phyloP scores from a whole-genome alignment of 768 basidiomycete species.

The Cyclocybe aegerita region DNA sequence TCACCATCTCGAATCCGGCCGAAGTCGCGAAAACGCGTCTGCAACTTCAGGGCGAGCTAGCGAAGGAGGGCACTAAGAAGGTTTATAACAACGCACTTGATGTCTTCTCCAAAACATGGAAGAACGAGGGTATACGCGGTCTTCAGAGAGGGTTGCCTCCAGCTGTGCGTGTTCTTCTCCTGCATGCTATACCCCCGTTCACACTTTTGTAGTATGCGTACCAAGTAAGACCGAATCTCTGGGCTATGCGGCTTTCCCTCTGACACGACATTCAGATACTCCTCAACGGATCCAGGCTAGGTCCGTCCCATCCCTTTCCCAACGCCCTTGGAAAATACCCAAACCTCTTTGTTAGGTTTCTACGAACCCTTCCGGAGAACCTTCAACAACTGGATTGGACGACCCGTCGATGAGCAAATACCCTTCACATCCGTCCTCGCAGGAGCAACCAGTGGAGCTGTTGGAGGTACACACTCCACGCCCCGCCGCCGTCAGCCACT shows the following conservation, averaged over 20 bases:
- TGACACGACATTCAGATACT: constrained; percentile 57
- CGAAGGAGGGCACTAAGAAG: constrained; percentile 65
- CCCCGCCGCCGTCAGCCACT: background rate
- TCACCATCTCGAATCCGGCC: constrained; percentile 77
- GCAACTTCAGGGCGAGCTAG: constrained; percentile 94
- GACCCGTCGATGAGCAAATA: constrained; percentile 60
- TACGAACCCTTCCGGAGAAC: constrained; percentile 87
- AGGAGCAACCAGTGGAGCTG: constrained; percentile 86
- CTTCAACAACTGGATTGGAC: constrained; percentile 70
- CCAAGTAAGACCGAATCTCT: constrained; percentile 62
- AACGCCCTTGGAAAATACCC: no score
- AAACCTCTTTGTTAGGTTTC: constrained; percentile 57
- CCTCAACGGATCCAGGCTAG: constrained; percentile 88
- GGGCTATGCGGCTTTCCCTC: no score
- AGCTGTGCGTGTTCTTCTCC: constrained; percentile 58
- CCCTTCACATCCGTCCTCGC: constrained; percentile 79
- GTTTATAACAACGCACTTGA: constrained; percentile 91
- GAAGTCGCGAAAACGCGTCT: constrained; percentile 93
- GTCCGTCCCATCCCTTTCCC: constrained; percentile 34
- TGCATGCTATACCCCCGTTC: background rate
- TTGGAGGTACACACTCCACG: constrained; percentile 64
- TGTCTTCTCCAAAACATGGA: constrained; percentile 84
- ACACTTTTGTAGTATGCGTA: constrained; percentile 69
- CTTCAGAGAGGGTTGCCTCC: constrained; percentile 89
- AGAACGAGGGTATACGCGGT: constrained; percentile 87